Base-by-base conservation (phyloP, 306 rosid species). In the Fragaria iinumae region DNA sequence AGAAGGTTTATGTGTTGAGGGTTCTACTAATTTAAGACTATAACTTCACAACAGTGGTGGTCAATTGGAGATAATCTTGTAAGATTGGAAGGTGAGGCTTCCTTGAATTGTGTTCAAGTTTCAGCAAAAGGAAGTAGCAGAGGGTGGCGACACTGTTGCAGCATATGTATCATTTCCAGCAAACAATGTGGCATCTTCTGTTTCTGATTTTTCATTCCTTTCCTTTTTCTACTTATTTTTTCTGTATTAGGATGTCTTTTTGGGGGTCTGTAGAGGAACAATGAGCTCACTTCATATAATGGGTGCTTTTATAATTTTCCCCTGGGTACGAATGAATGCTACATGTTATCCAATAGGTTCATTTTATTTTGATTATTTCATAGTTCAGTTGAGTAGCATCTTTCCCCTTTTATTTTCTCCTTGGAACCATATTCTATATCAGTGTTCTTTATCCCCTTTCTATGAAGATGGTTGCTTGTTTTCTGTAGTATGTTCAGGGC, bases 241-340 rank as follows among this genome's bases (percentile, higher is more conserved):
- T 65, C 83, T 72, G 79, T 86, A 83, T 86, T 79, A 82, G 86
- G 79, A 83, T 88, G 78, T 56, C 76, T 49, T 48, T 84, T 80
- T 79, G 77, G 72, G 69, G 90, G 74, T 88, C 50, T 88, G 92
- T 86, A 90, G 90, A 88, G 82, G 88, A 81, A 85, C 63, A 77
- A 82, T 76, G 77, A 76, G 80, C 76, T 60, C 72, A 50, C 82
- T 79, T 81, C 52, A 63, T 87, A 70, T 60, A 80, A 84, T 77
- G 82, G 87, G 84, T 86, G 82, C 79, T 81, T 69, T 77, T 60
- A 74, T 78, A 69, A 49, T 76, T 57, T 76, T 18, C 73, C 69
- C 20, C 67, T 45, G 71, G 56, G 43, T 80, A 75, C 79, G 73
- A 49, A 59, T 52, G 73, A 59, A 43, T 74, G 36, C 77, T 39